These are phyloP conservation scores for Cystobasidiaceae sp. DNA, from an alignment of 1,284 basidiomycete genomes.

Conservation along the genomic window DNA sequence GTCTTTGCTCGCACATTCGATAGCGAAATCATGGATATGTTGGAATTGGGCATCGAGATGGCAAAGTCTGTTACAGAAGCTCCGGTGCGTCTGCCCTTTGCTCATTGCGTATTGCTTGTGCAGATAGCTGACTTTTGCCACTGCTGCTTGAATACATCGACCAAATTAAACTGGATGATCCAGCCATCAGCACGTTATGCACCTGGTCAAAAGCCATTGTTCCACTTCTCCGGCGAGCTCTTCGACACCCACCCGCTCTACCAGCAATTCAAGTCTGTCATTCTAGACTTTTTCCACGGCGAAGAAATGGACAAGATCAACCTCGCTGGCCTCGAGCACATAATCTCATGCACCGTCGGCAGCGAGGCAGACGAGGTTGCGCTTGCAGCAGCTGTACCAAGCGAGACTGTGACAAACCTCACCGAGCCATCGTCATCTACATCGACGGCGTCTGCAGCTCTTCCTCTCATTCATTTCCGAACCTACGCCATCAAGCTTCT, in stretches of 20 bases:
- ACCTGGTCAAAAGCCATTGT: conserved; percentile 82
- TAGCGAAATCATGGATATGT: conserved; percentile 82
- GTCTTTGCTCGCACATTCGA: conserved; percentile 86
- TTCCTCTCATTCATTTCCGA: conserved; percentile 82
- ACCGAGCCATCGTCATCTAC: conserved; percentile 48
- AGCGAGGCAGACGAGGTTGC: conserved; percentile 11
- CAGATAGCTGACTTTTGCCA: conserved; percentile 44
- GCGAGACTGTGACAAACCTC: conserved; percentile 33
- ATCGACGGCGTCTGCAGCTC: conserved; percentile 47
- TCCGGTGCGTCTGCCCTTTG: conserved; percentile 61
- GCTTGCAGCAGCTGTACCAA: background rate
- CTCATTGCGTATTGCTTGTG: background rate
- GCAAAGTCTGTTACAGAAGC: conserved; percentile 74
- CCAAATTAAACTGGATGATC: no score
- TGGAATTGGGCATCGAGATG: conserved; percentile 81
- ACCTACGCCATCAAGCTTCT: conserved; percentile 74
- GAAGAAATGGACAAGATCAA: conserved; percentile 79
- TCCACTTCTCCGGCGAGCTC: conserved; percentile 79
- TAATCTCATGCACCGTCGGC: conserved; percentile 77
- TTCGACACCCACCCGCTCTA: conserved; percentile 88
- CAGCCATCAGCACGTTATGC: conserved; percentile 47
- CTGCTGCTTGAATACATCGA: no score
- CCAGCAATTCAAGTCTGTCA: conserved; percentile 83
- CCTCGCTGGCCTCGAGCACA: conserved; percentile 79
- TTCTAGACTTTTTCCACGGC: conserved; percentile 82